Conservation (phyloP, 2,329 filamentous ascomycete genomes). For the Chalaropsis ovoidea region DNA sequence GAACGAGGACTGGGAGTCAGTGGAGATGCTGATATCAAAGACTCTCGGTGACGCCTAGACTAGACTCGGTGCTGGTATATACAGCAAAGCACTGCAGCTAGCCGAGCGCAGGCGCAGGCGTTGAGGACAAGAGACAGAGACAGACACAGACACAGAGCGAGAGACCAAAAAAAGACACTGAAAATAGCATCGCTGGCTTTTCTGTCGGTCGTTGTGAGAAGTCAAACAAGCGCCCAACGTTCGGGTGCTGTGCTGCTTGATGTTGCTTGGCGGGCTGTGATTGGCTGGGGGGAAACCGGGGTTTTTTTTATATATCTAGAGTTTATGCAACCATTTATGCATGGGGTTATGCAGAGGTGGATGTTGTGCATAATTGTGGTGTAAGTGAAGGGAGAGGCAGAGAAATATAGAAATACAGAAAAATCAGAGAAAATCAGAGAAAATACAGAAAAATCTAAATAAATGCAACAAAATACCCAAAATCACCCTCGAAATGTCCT, state of each 20-base stretch:
- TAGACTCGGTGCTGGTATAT: background rate
- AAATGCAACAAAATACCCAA: background rate
- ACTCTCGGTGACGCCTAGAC: background rate
- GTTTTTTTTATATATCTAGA: too few species aligned
- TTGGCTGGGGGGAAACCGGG: background rate
- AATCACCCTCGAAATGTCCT: too few species aligned
- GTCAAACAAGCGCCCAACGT: background rate
- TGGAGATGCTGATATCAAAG: background rate
- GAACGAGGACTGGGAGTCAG: background rate
- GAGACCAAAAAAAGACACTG: background rate
- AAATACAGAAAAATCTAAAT: background rate
- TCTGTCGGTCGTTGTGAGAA: background rate
- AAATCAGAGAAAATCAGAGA: background rate
- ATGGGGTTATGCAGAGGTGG: background rate
- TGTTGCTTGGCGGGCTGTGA: background rate
- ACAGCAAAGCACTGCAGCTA: constrained; percentile 9
- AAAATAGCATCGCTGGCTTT: too few species aligned
- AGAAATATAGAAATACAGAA: background rate
- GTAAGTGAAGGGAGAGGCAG: background rate
- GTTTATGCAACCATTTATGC: background rate
- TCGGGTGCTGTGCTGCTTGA: background rate
- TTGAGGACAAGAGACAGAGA: background rate
- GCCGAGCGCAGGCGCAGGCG: background rate
- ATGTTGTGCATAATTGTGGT: background rate
- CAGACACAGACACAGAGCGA: background rate